These are phyloP conservation scores for Paragyromitra xinjiangensis DNA, from an alignment of 495 filamentous ascomycete genomes.

Conservation along the genomic window DNA sequence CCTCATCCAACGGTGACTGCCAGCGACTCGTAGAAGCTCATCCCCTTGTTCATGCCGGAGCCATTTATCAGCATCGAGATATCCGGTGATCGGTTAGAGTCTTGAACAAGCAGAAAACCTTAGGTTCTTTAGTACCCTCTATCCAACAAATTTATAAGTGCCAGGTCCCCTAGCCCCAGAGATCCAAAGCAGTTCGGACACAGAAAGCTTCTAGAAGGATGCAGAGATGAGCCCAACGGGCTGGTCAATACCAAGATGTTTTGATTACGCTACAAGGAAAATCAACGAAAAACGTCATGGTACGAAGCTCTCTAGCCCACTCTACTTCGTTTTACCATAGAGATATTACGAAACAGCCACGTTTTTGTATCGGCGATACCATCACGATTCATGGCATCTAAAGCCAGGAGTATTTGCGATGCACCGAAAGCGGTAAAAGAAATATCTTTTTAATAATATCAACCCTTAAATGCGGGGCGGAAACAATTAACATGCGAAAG, in stretches of 20 bases:
- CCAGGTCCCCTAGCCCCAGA: not conserved
- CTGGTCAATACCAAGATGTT: not conserved
- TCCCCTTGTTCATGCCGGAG: too few species aligned
- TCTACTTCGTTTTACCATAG: not conserved
- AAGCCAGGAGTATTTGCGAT: not conserved
- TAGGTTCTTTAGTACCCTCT: not conserved
- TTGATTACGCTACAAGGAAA: not conserved
- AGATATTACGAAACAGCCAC: too few species aligned
- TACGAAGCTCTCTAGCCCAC: too few species aligned
- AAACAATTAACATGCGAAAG: constrained; percentile 46
- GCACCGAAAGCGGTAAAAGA: not conserved
- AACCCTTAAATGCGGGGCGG: constrained; percentile 21
- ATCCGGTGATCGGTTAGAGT: too few species aligned
- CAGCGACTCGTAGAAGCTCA: too few species aligned
- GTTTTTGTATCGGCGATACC: too few species aligned
- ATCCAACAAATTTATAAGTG: not conserved
- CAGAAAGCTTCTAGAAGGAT: constrained; percentile 13
- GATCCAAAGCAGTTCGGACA: not conserved
- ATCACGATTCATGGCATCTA: not conserved
- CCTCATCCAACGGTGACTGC: too few species aligned
- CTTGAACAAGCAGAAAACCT: too few species aligned
- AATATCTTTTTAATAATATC: constrained; percentile 27
- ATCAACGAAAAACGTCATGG: too few species aligned
- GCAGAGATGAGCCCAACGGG: not conserved
- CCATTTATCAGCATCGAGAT: too few species aligned